These are phyloP conservation scores for Peziza echinospora DNA, from an alignment of 495 filamentous ascomycete species.

Conservation along the genomic window DNA sequence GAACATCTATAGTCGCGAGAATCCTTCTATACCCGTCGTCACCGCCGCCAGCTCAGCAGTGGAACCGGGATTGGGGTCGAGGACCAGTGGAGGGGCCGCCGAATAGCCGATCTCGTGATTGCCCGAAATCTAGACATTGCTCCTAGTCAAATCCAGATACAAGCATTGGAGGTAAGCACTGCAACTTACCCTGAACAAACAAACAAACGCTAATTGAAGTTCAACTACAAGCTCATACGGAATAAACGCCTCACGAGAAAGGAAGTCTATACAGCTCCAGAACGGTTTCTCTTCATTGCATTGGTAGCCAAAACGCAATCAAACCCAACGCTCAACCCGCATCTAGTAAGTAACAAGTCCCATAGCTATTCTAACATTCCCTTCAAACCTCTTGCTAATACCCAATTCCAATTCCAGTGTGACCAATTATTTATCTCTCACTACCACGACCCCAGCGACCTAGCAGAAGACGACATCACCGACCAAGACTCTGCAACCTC, in stretches of 20 bases:
- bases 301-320: slow-evolving; percentile 32
- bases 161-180: slow-evolving; percentile 49
- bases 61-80: not conserved
- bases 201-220: too few relatives aligned
- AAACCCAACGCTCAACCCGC: slow-evolving; percentile 15
- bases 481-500: slow-evolving; percentile 19
- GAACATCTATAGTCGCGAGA: slow-evolving; percentile 1
- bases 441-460: slow-evolving; percentile 49
- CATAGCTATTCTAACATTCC: too few relatives aligned
- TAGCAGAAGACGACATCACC: slow-evolving; percentile 14
- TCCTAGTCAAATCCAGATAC: slow-evolving; percentile 53
- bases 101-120: slow-evolving; percentile 60
- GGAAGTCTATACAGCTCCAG: slow-evolving; percentile 48
- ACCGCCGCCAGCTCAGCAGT: not conserved
- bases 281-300: slow-evolving; percentile 61
- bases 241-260: slow-evolving; percentile 54
- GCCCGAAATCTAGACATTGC: slow-evolving; percentile 56
- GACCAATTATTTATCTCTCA: slow-evolving; percentile 80
- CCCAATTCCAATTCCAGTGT: slow-evolving; percentile 32
- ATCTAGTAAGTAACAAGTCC: slow-evolving; percentile 25
- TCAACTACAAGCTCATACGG: slow-evolving; percentile 48
- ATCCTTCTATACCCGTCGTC: slow-evolving; percentile 9
- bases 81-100: not conserved
- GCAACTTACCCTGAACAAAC: too few relatives aligned
- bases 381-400: too few relatives aligned